A percentile compares a stretch with the other conserved stretches of the same genome.
phyloP scores from a whole-genome alignment of 768 basidiomycete species.

The Tricholoma bakamatsutake region DNA sequence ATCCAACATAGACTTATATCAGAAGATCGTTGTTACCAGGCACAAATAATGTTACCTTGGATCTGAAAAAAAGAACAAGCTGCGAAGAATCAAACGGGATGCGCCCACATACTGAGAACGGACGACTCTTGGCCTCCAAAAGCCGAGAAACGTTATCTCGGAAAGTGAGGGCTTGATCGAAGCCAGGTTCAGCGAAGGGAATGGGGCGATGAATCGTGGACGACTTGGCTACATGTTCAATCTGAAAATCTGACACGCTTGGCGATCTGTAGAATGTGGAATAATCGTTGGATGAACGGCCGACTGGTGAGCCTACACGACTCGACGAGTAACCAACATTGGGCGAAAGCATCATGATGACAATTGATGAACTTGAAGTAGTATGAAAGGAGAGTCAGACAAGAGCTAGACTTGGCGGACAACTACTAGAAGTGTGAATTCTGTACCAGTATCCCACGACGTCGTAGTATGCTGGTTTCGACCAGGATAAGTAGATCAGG shows the following conservation, averaged over 20 bases:
- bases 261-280: slow-evolving; percentile 32
- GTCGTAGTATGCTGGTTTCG: neutral
- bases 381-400: neutral
- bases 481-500: neutral
- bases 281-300: slow-evolving; percentile 19
- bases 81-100: slow-evolving; percentile 66
- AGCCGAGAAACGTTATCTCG: slow-evolving; percentile 51
- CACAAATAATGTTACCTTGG: slow-evolving; percentile 45
- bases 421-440: neutral
- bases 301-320: slow-evolving; percentile 19
- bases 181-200: slow-evolving; percentile 23
- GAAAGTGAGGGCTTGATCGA: slow-evolving; percentile 47
- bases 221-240: slow-evolving; percentile 47
- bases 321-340: slow-evolving; percentile 2
- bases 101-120: slow-evolving; percentile 61
- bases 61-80: slow-evolving; percentile 71
- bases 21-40: neutral
- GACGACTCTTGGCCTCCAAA: slow-evolving; percentile 51
- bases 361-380: neutral
- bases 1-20: slow-evolving; percentile 5
- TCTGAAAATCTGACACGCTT: slow-evolving; percentile 54
- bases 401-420: neutral
- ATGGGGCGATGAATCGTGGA: slow-evolving; percentile 28
- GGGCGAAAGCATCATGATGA: neutral
- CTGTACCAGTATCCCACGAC: neutral